These are phyloP conservation scores for Rhizopogon rudus DNA, from an alignment of 768 basidiomycete genomes.

Conservation along the genomic window DNA sequence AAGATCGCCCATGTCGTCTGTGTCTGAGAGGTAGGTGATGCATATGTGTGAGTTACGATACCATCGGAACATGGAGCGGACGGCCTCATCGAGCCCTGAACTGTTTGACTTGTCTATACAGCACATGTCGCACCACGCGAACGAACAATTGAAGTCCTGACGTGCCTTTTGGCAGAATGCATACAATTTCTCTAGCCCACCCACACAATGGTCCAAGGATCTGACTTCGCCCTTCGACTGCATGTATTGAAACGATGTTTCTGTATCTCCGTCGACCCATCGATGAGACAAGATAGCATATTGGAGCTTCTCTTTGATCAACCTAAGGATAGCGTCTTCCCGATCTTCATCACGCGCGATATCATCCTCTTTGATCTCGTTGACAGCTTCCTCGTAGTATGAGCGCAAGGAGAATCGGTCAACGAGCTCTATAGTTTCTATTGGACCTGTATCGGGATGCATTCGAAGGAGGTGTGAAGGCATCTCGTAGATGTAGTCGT, in stretches of 20 bases:
- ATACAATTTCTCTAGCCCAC: neutral
- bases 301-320: neutral
- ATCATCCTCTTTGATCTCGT: neutral
- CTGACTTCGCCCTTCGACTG: neutral
- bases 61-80: constrained; percentile 9
- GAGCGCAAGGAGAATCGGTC: neutral
- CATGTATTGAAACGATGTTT: constrained; percentile 5
- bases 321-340: neutral
- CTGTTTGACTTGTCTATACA: constrained; percentile 16
- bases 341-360: neutral
- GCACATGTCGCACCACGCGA: constrained; percentile 11
- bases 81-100: constrained; percentile 11
- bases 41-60: constrained; percentile 7
- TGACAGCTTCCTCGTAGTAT: neutral
- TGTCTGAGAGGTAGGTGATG: constrained; percentile 6
- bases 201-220: neutral
- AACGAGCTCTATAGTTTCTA: neutral
- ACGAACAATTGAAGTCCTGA: constrained; percentile 2
- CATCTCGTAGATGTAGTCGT: constrained; percentile 4
- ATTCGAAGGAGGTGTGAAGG: constrained; percentile 3
- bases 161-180: constrained; percentile 7
- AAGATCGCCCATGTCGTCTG: neutral
- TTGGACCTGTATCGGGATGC: neutral
- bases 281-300: constrained; percentile 8
- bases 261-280: constrained; percentile 1